A percentile compares a stretch with the other conserved stretches of the same genome.
These are phyloP conservation scores for Citrullus mucosospermus DNA, from an alignment of 306 rosid genomes.

Conservation along the genomic window DNA sequence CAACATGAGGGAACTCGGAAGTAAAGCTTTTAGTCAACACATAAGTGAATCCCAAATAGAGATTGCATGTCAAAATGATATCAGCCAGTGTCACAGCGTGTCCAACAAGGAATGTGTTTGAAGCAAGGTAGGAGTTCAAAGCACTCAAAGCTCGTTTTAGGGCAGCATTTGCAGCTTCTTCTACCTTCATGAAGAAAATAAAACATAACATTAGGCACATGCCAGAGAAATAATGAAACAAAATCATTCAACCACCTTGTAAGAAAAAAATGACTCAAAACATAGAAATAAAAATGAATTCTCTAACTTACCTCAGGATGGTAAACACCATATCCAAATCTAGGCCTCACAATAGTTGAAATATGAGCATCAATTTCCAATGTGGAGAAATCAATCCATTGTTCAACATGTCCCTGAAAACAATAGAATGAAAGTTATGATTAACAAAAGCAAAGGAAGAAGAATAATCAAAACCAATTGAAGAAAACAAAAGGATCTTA, in stretches of 20 bases:
- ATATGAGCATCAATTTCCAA: background rate
- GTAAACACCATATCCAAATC: background rate
- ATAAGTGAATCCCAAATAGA: constrained; percentile 25
- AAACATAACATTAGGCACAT: background rate
- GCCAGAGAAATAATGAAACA: background rate
- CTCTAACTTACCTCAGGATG: background rate
- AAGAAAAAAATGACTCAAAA: background rate
- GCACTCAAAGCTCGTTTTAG: constrained; percentile 61
- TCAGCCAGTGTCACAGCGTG: constrained; percentile 74
- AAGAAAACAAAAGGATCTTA: background rate
- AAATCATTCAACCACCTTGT: background rate
- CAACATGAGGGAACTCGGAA: constrained; percentile 80
- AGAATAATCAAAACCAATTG: background rate
- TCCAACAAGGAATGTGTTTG: constrained; percentile 69
- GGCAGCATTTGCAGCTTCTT: constrained; percentile 49
- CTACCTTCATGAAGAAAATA: constrained; percentile 33
- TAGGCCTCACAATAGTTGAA: background rate
- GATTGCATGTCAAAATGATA: constrained; percentile 35
- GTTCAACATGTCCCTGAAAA: constrained; percentile 6
- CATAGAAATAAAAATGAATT: background rate
- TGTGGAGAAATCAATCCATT: background rate
- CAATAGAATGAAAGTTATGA: background rate
- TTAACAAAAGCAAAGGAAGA: background rate
- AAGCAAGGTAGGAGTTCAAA: constrained; percentile 58
- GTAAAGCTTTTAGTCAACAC: constrained; percentile 54